Percentiles rank a stretch among this genome's conserved stretches.
These are phyloP conservation scores for Peronospora farinosa DNA, from an alignment of 352 stramenopile species.

Conservation along the genomic window DNA sequence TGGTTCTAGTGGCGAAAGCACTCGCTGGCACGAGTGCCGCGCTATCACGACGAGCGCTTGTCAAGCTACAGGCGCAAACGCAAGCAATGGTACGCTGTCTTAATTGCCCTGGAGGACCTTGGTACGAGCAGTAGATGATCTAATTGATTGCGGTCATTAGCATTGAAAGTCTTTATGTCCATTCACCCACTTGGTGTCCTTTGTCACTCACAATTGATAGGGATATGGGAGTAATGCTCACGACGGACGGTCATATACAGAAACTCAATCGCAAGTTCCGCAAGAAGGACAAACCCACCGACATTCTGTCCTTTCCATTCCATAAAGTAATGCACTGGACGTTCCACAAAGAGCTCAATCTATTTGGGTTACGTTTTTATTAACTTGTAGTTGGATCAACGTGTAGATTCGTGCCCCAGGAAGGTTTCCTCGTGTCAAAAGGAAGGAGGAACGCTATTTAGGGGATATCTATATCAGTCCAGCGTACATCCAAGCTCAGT, in stretches of 20 bases:
- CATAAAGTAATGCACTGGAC: conserved; percentile 48
- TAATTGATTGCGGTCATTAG: no score
- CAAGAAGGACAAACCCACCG: conserved; percentile 73
- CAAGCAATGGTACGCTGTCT: conserved; percentile 66
- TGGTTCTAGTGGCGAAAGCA: conserved; percentile 59
- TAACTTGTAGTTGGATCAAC: no score
- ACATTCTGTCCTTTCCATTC: conserved; percentile 78
- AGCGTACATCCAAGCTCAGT: conserved; percentile 71
- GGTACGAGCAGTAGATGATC: conserved; percentile 21
- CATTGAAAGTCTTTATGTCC: background rate
- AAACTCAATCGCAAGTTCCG: conserved; percentile 65
- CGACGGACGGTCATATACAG: conserved; percentile 67
- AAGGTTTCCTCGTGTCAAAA: conserved; percentile 48
- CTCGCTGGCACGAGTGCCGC: conserved; percentile 33
- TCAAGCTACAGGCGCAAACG: conserved; percentile 51
- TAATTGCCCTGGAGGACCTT: conserved; percentile 50
- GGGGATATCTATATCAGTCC: conserved; percentile 82
- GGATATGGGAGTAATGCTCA: conserved; percentile 78
- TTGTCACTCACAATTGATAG: conserved; percentile 14
- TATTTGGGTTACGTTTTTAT: no score
- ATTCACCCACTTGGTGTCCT: no score
- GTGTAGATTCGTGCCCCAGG: conserved; percentile 47
- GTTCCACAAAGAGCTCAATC: background rate
- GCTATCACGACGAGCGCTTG: conserved; percentile 35
- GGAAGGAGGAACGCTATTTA: conserved; percentile 59